Percentiles rank a stretch among this genome's conserved stretches.
Evolutionary conservation across 2,329 filamentous ascomycete genomes (phyloP).

Genomic region (Sporothrix brunneoviolacea): DNA sequence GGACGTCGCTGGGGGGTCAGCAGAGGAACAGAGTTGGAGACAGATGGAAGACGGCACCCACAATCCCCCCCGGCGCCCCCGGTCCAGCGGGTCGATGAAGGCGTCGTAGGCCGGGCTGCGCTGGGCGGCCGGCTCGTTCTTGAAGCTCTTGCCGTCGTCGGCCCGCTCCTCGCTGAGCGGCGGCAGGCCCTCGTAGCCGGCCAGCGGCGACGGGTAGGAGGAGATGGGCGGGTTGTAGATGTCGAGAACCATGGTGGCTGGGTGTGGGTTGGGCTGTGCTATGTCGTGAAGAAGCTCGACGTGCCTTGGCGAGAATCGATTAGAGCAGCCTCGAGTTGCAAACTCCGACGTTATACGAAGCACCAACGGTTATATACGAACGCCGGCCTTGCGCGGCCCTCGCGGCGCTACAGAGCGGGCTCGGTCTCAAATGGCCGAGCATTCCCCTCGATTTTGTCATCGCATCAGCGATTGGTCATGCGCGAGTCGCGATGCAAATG

Average conservation of each 20-base stretch:
- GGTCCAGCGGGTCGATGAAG: conserved; percentile 63
- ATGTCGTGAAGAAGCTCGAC: not conserved
- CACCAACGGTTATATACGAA: too few species aligned
- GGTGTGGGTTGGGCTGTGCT: not conserved
- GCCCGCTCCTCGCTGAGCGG: conserved; percentile 52
- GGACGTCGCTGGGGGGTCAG: conserved; percentile 55
- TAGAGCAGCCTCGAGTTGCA: too few species aligned
- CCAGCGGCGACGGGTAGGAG: conserved; percentile 49
- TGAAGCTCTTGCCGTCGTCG: conserved; percentile 70
- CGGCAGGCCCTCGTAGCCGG: conserved; percentile 50
- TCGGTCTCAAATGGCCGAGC: too few species aligned
- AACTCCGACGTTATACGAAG: too few species aligned
- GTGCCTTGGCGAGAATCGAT: too few species aligned
- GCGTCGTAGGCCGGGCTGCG: conserved; percentile 62
- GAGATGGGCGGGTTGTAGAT: conserved; percentile 18
- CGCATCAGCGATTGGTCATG: too few species aligned
- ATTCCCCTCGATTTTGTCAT: too few species aligned
- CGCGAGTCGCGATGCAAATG: too few species aligned
- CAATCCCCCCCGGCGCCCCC: conserved; percentile 65
- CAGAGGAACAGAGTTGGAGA: not conserved
- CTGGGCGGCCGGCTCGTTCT: conserved; percentile 56
- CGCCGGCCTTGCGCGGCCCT: too few species aligned
- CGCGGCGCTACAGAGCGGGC: too few species aligned
- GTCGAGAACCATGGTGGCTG: conserved; percentile 12
- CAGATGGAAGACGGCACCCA: conserved; percentile 28